These are phyloP conservation scores for Piper betle DNA, from an alignment of 164 flowering plant genomes.

Conservation along the genomic window DNA sequence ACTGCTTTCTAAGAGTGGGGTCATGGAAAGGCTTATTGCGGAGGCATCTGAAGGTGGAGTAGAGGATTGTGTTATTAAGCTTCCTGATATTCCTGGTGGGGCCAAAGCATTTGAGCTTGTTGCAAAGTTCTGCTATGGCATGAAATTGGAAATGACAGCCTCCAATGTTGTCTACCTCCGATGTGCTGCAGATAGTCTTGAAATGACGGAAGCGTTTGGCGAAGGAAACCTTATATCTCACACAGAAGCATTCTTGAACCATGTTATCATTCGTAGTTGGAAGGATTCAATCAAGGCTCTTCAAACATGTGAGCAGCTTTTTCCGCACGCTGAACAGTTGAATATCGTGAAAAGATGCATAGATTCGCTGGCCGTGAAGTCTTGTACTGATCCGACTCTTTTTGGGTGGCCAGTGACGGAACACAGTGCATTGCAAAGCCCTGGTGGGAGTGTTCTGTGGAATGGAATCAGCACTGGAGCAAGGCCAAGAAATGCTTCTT, in stretches of 20 bases:
- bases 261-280: constrained; percentile 63
- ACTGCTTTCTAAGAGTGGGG: constrained; percentile 66
- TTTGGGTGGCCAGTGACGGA: constrained; percentile 99
- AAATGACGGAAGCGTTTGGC: constrained; percentile 75
- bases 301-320: constrained; percentile 49
- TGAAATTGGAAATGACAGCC: constrained; percentile 51
- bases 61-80: constrained; percentile 14
- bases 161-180: constrained; percentile 46
- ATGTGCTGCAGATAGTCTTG: constrained; percentile 77
- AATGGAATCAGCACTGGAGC: constrained; percentile 96
- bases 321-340: constrained; percentile 49
- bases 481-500: constrained; percentile 49
- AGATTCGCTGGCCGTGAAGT: constrained; percentile 66
- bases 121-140: constrained; percentile 73
- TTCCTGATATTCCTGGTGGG: constrained; percentile 74
- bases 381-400: constrained; percentile 79
- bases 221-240: constrained; percentile 61
- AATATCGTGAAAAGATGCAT: constrained; percentile 47
- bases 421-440: constrained; percentile 91
- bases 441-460: constrained; percentile 97
- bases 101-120: constrained; percentile 53
- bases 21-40: constrained; percentile 36
- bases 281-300: constrained; percentile 77
- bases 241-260: constrained; percentile 55
- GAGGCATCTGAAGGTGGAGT: constrained; percentile 23